Evolutionary conservation across 805 yeast species (phyloP).

Genomic region (Debaryomyces maramus): DNA sequence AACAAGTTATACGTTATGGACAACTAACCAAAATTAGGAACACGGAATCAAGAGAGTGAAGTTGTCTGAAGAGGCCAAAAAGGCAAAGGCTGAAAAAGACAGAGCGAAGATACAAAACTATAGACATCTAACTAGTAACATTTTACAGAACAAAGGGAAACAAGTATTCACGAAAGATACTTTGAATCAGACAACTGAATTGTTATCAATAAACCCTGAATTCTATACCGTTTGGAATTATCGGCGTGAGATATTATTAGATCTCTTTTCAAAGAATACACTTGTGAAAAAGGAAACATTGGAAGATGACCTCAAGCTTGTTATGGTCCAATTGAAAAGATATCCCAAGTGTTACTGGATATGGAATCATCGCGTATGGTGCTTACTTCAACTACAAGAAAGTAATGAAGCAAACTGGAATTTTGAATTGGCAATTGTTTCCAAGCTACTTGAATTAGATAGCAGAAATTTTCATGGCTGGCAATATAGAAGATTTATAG

Average conservation of each 20-base stretch:
- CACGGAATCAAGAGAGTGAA: constrained; percentile 71
- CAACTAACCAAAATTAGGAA: constrained; percentile 34
- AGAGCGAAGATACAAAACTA: constrained; percentile 59
- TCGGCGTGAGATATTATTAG: constrained; percentile 66
- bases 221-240: constrained; percentile 88
- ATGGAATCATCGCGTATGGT: constrained; percentile 93
- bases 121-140: constrained; percentile 41
- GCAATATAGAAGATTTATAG: constrained; percentile 83
- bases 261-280: constrained; percentile 21
- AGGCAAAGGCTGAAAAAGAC: constrained; percentile 57
- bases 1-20: not conserved
- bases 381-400: constrained; percentile 46
- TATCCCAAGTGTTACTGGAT: constrained; percentile 95
- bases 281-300: constrained; percentile 24
- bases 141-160: constrained; percentile 34
- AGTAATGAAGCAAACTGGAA: constrained; percentile 61
- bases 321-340: constrained; percentile 55
- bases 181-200: constrained; percentile 53
- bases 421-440: constrained; percentile 68
- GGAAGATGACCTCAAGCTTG: constrained; percentile 60
- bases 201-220: constrained; percentile 77
- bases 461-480: constrained; percentile 92
- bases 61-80: constrained; percentile 55
- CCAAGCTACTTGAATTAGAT: constrained; percentile 67
- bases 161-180: constrained; percentile 27